phyloP scores from a whole-genome alignment of 2,329 filamentous ascomycete species.

The Diaporthe citriasiana region DNA sequence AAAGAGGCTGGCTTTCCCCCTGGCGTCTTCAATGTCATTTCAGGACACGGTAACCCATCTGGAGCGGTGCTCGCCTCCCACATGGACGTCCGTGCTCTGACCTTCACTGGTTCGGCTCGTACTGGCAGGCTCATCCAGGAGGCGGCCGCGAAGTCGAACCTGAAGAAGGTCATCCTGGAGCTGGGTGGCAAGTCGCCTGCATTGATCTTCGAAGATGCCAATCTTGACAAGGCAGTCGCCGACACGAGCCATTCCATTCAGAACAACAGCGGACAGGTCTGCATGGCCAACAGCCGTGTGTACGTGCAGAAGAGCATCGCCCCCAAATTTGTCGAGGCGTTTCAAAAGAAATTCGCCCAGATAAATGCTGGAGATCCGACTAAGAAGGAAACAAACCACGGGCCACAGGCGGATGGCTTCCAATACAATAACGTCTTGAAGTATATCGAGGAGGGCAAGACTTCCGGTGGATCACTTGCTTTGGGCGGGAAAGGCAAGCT shows the following conservation, averaged over 20 bases:
- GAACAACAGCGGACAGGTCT: slow-evolving; percentile 70
- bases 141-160: slow-evolving; percentile 72
- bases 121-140: slow-evolving; percentile 83
- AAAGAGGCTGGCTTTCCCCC: slow-evolving; percentile 81
- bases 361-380: slow-evolving; percentile 56
- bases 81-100: slow-evolving; percentile 78
- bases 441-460: slow-evolving; percentile 62
- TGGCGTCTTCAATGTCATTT: slow-evolving; percentile 81
- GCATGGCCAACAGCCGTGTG: slow-evolving; percentile 70
- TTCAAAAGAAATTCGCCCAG: slow-evolving; percentile 62
- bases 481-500: slow-evolving; percentile 51
- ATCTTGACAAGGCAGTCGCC: slow-evolving; percentile 74
- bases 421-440: slow-evolving; percentile 63
- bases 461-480: slow-evolving; percentile 50
- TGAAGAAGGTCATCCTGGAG: slow-evolving; percentile 77
- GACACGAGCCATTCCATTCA: slow-evolving; percentile 60
- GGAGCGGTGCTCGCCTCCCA: slow-evolving; percentile 78
- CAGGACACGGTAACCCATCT: slow-evolving; percentile 76
- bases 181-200: slow-evolving; percentile 78
- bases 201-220: slow-evolving; percentile 75
- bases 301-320: slow-evolving; percentile 69
- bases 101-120: slow-evolving; percentile 81
- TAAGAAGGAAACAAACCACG: slow-evolving; percentile 52
- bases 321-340: slow-evolving; percentile 69
- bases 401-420: slow-evolving; percentile 64